phyloP scores from a whole-genome alignment of 23 red algal species.

The Chondrus crispus region DNA sequence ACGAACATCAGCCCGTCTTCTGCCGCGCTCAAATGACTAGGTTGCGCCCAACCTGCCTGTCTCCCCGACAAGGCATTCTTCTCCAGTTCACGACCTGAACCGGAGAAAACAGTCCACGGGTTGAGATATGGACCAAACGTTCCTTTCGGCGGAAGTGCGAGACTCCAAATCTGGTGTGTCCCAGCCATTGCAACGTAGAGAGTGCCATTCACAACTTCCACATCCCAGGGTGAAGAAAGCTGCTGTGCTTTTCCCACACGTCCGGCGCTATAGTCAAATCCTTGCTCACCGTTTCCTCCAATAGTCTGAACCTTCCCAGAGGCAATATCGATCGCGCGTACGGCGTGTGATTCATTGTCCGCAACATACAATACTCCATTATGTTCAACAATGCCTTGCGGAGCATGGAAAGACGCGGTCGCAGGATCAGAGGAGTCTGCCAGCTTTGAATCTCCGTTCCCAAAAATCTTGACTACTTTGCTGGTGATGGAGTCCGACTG shows the following conservation, averaged over 20 bases:
- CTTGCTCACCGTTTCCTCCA: conserved; percentile 63
- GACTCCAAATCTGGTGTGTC: conserved; percentile 82
- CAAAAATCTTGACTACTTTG: conserved; percentile 55
- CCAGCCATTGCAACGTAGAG: conserved; percentile 81
- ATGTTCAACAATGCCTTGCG: conserved; percentile 73
- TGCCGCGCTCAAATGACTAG: conserved; percentile 46
- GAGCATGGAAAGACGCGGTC: conserved; percentile 51
- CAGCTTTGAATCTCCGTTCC: conserved; percentile 64
- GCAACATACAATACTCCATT: conserved; percentile 58
- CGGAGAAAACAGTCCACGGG: conserved; percentile 67
- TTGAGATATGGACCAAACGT: background rate
- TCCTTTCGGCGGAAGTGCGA: conserved; percentile 10
- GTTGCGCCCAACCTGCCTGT: conserved; percentile 73
- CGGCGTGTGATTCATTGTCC: conserved; percentile 83
- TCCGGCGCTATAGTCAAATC: conserved; percentile 61
- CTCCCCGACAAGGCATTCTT: conserved; percentile 47
- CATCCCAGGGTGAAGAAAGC: conserved; percentile 79
- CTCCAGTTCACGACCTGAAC: conserved; percentile 63
- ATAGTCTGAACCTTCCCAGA: conserved; percentile 63
- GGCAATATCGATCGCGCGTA: conserved; percentile 61
- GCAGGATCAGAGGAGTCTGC: conserved; percentile 47
- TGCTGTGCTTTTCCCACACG: conserved; percentile 47
- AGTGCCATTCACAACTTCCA: conserved; percentile 37
- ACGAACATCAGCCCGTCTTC: conserved; percentile 60
- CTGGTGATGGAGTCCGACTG: conserved; percentile 31